These are phyloP conservation scores for Suillus lakei DNA, from an alignment of 768 basidiomycete genomes.

Conservation along the genomic window DNA sequence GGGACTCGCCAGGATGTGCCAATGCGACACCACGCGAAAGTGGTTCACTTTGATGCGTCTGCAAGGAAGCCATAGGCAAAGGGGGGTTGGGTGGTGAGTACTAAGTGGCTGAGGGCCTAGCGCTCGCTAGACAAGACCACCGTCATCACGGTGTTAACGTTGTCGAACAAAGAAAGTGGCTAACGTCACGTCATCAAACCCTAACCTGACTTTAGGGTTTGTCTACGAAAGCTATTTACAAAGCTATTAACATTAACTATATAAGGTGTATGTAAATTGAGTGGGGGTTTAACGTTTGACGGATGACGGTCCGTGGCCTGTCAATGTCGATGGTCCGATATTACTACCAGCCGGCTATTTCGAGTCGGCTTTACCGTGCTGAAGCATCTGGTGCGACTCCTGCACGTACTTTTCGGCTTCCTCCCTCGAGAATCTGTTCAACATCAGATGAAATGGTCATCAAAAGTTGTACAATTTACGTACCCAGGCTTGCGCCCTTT, in stretches of 20 bases:
- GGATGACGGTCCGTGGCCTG: conserved; percentile 7
- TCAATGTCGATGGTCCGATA: too few relatives aligned
- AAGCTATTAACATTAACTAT: background rate
- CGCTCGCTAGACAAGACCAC: background rate
- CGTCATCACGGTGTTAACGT: background rate
- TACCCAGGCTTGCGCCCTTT: conserved; percentile 81
- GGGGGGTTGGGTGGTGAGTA: background rate
- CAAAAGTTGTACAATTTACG: conserved; percentile 32
- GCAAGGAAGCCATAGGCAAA: background rate
- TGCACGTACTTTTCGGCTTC: conserved; percentile 70
- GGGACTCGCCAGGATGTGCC: background rate
- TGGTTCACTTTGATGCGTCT: background rate
- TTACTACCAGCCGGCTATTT: conserved; percentile 23
- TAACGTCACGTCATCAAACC: conserved; percentile 26
- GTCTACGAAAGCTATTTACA: background rate
- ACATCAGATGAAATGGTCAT: conserved; percentile 2
- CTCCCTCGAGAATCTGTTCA: conserved; percentile 62
- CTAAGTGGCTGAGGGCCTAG: background rate
- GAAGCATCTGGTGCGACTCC: conserved; percentile 61
- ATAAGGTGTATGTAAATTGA: background rate
- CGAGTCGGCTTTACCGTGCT: conserved; percentile 27
- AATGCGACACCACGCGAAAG: background rate
- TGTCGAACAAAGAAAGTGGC: background rate
- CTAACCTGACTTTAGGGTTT: conserved; percentile 19
- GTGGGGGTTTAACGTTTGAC: conserved; percentile 8